A percentile compares a stretch with the other conserved stretches of the same genome.
Conservation (phyloP, 73 alveolate genomes). For the Paramecium sonneborni region DNA sequence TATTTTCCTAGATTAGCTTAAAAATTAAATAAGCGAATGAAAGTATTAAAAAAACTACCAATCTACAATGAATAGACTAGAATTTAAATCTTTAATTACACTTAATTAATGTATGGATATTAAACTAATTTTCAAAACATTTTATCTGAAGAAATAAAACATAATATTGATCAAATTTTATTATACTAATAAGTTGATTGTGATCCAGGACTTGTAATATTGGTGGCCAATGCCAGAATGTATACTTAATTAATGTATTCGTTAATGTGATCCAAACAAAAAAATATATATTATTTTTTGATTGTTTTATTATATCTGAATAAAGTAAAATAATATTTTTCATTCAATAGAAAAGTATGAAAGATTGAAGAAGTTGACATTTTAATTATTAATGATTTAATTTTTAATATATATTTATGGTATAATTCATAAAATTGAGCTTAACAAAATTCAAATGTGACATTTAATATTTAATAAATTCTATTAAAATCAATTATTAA, state of each 20-base stretch:
- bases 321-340: not conserved
- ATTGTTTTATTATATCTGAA: not conserved
- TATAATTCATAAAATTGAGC: too few species aligned
- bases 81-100: not conserved
- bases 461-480: too few species aligned
- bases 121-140: not conserved
- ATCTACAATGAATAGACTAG: not conserved
- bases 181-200: not conserved
- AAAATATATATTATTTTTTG: not conserved
- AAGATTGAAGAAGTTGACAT: too few species aligned
- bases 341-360: too few species aligned
- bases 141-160: not conserved
- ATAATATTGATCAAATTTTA: not conserved
- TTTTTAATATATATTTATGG: not conserved
- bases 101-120: not conserved
- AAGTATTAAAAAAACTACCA: not conserved
- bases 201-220: not conserved
- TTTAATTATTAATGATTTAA: not conserved
- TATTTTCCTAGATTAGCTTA: not conserved
- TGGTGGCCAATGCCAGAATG: not conserved
- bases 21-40: not conserved
- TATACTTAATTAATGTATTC: constrained; percentile 26
- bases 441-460: too few species aligned
- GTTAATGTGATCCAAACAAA: not conserved
- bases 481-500: too few species aligned